phyloP scores from a whole-genome alignment of 306 rosid genomes.

The Prosopis cineraria region DNA sequence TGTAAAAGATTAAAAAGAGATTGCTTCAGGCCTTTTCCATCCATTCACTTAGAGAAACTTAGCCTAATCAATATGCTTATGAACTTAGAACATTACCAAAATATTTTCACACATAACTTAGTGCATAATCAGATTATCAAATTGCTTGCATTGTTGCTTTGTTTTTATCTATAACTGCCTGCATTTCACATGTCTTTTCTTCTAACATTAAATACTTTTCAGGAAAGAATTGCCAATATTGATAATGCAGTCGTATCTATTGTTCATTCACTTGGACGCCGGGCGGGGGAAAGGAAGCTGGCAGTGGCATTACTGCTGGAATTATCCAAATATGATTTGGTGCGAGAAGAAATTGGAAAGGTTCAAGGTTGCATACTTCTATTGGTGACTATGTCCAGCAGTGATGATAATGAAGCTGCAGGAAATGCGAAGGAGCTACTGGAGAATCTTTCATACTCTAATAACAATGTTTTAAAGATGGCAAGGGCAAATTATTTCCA shows the following conservation, averaged over 20 bases:
- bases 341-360: background rate
- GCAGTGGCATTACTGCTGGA: background rate
- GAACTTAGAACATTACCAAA: background rate
- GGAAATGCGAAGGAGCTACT: background rate
- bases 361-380: background rate
- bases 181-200: background rate
- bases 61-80: too few species aligned
- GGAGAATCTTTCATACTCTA: background rate
- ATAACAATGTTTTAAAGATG: background rate
- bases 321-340: background rate
- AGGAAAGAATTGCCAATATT: background rate
- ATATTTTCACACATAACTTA: background rate
- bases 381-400: background rate
- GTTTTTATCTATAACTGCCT: background rate
- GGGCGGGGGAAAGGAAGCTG: background rate
- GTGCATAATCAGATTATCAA: background rate
- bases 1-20: background rate
- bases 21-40: too few species aligned
- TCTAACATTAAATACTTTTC: background rate
- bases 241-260: background rate
- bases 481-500: background rate
- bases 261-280: background rate
- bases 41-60: too few species aligned
- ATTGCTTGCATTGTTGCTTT: background rate
- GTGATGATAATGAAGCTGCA: background rate